Base-by-base conservation (phyloP, 352 stramenopile genomes). In the Phytophthora quininea region DNA sequence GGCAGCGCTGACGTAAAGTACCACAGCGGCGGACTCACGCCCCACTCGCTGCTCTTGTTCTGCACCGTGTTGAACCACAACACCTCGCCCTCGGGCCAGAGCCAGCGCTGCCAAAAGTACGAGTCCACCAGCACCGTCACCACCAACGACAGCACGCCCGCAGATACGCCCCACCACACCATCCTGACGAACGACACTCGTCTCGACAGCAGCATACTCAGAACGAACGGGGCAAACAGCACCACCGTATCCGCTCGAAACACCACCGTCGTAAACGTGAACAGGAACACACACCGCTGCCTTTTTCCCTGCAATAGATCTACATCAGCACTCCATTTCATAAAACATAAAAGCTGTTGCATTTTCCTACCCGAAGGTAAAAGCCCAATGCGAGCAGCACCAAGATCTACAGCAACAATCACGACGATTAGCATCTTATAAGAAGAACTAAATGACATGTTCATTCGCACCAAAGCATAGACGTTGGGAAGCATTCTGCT, bases 81-180 rank as follows among this genome's bases (percentile, higher is more conserved):
- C 8, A 99, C 98, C 58, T 97, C 89, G 31, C 97, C 96, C 67
- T 99, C 98, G n/a, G 98, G 97, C 97, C 97, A 99, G 24, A 99
- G 71, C 90, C 82, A 97, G 8, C 89, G 85, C 66, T 88, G 83
- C 95, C 97, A 99, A 63, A 99, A 95, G 65, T 95, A 86, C 48
- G 93, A 98, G 71, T 99, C 97, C 2, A 99, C 71, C 11, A 86
- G 60, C 31, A 98, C 69, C 1, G 92, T 99, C 27, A 97, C 14
- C 0, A 77, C 35, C 3, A 99, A 69, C 33, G 91, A 88, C 5
- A 78, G 11, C 4, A 91, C 27, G 0, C 89, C 89, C 1, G 94
- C 86, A 0, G 77, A 47, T 30, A 98, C 42, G 7, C 97, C 97
- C 79, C 87, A 89, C 47, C 64, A 64, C 1, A 98, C 60, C 53